These are phyloP conservation scores for Vitellaria paradoxa DNA, from an alignment of 179 eudicot genomes.

Conservation along the genomic window DNA sequence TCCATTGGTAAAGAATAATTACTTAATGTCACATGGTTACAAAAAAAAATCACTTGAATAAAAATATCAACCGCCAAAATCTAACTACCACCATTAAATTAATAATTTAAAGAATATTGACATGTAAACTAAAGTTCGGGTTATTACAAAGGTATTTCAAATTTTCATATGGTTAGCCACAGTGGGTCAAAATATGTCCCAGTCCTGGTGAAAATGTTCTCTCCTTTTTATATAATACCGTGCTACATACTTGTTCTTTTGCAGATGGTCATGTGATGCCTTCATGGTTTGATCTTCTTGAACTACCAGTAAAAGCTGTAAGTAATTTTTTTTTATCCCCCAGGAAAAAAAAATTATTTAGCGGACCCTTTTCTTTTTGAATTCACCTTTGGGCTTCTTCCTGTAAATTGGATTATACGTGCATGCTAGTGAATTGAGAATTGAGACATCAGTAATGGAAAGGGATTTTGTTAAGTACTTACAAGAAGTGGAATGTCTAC, in stretches of 20 bases:
- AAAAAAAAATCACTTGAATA: too few relatives aligned
- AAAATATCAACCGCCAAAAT: too few relatives aligned
- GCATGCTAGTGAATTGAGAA: not conserved
- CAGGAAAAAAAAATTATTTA: not conserved
- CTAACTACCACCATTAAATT: too few relatives aligned
- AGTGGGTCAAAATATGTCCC: not conserved
- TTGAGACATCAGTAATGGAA: constrained; percentile 1
- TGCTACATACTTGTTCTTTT: constrained; percentile 21
- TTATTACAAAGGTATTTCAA: too few relatives aligned
- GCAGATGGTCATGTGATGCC: constrained; percentile 93
- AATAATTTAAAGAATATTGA: too few relatives aligned
- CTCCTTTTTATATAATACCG: not conserved
- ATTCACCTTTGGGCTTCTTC: not conserved
- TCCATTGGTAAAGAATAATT: too few relatives aligned
- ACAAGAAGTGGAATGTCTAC: not conserved
- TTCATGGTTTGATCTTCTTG: constrained; percentile 94
- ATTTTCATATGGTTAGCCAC: not conserved
- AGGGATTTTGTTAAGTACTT: not conserved
- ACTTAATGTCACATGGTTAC: too few relatives aligned
- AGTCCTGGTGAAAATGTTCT: not conserved
- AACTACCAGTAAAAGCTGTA: constrained; percentile 89
- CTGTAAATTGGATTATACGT: not conserved
- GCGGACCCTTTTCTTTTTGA: not conserved
- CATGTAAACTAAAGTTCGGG: too few relatives aligned
- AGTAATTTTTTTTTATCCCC: constrained; percentile 26